A percentile compares a stretch with the other conserved stretches of the same genome.
Conservation (phyloP, 164 flowering plant genomes). For the Chimonanthus praecox region DNA sequence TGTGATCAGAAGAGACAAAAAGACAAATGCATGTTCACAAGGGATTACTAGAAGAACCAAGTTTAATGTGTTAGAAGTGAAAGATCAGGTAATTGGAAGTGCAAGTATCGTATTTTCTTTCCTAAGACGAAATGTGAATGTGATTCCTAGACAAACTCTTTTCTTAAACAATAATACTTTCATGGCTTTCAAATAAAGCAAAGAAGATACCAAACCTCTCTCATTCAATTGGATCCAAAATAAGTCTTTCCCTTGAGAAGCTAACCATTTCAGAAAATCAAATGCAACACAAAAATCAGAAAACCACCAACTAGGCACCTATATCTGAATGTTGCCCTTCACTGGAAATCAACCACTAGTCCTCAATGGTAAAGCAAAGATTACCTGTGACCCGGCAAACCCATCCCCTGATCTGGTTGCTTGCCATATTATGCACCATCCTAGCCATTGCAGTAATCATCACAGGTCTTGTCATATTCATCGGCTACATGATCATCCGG, state of each 20-base stretch:
- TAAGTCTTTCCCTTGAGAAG: conserved; percentile 8
- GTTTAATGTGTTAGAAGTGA: background rate
- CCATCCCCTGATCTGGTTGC: conserved; percentile 56
- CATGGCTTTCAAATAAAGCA: conserved; percentile 45
- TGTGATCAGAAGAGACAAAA: background rate
- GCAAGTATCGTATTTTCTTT: conserved; percentile 30
- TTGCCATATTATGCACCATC: conserved; percentile 57
- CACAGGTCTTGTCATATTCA: conserved; percentile 49
- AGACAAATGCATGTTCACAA: too few relatives aligned
- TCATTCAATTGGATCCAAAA: conserved; percentile 19
- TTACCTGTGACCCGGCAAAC: background rate
- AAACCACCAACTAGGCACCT: background rate
- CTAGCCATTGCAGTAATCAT: conserved; percentile 50
- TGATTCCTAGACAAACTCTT: conserved; percentile 1
- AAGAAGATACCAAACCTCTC: conserved; percentile 73
- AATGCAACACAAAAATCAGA: background rate
- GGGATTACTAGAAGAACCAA: background rate
- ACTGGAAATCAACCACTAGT: conserved; percentile 4
- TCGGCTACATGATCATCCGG: conserved; percentile 56
- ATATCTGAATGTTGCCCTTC: conserved; percentile 17
- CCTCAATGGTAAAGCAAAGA: conserved; percentile 23
- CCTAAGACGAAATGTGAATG: conserved; percentile 15
- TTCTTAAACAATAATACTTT: conserved; percentile 8
- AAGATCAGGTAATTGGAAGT: background rate
- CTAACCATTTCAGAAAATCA: conserved; percentile 1